Evolutionary conservation across 352 stramenopile species (phyloP), one percentile per base, ranked within the genome.

Genomic region (Globisporangium paroecandrum): DNA sequence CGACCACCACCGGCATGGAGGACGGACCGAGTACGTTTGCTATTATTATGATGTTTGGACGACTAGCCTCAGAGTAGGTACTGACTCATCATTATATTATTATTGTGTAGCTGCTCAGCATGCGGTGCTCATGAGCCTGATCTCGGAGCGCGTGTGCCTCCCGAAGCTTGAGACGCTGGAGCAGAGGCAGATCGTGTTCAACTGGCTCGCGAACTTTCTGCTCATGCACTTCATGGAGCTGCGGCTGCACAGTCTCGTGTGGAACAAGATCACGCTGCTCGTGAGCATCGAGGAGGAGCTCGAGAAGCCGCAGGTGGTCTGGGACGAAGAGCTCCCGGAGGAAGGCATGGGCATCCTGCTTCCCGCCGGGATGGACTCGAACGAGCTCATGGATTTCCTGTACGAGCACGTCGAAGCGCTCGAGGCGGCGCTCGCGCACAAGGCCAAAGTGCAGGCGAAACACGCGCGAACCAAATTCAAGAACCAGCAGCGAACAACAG

Each of bases 211-310:
- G 20, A 90, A 91, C 64, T 69, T 89, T 4, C 65, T 95, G n/a
- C 77, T 95, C 3, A 71, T 87, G 53, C 85, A 95, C 68, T 95
- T 95, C 69, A 90, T 91, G 82, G 85, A 93, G 55, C 67, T 95
- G 49, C 78, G 83, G 55, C 71, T 95, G 20, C 83, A 92, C 69
- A 84, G 78, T 60, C 79, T 93, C 34, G 83, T 95, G 64, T 95
- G 85, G 87, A 95, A 95, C 74, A 91, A 91, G 63, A 73, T 93
- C 27, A 81, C 85, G 67, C 74, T 95, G 20, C 72, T 93, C 12
- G 63, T 93, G 25, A 90, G 81, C 27, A 68, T 75, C 1, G 82
- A 92, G 18, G 51, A 62, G 15, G 36, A 46, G 2, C 57, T 80
- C 41, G 38, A 75, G 29, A 74, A 71, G 10, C 73, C 78, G 1